These are phyloP conservation scores for Lipomyces mesembrius DNA, from an alignment of 805 yeast genomes.

Conservation along the genomic window DNA sequence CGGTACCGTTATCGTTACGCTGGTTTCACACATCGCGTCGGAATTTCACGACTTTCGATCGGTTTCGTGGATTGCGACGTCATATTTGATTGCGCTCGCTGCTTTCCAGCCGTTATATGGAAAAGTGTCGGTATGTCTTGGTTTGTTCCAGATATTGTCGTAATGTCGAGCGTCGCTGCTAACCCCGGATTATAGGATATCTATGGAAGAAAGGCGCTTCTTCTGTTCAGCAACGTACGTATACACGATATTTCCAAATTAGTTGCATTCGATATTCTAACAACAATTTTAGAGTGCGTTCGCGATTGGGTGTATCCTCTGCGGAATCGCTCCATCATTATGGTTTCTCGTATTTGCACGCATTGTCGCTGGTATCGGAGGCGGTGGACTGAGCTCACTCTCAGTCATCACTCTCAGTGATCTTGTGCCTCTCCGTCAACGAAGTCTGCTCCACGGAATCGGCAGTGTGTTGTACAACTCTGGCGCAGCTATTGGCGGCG, in stretches of 20 bases:
- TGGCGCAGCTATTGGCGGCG: conserved; percentile 77
- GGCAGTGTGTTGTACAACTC: conserved; percentile 75
- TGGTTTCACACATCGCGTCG: conserved; percentile 58
- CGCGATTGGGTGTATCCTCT: conserved; percentile 52
- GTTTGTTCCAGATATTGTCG: not conserved
- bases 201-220: conserved; percentile 35
- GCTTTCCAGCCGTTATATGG: conserved; percentile 82
- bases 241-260: conserved; percentile 39
- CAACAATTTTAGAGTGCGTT: conserved; percentile 49
- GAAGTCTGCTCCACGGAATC: conserved; percentile 84
- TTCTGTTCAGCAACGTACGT: conserved; percentile 30
- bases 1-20: conserved; percentile 59
- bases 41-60: conserved; percentile 58
- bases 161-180: no score
- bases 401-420: conserved; percentile 79
- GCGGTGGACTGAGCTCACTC: conserved; percentile 82
- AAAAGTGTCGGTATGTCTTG: conserved; percentile 47
- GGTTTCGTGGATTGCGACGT: conserved; percentile 74
- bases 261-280: conserved; percentile 49
- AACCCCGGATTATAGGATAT: conserved; percentile 19
- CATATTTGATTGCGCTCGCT: conserved; percentile 69
- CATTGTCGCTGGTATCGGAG: conserved; percentile 84
- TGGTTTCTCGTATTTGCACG: conserved; percentile 51
- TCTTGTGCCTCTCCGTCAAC: conserved; percentile 69
- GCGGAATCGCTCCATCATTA: conserved; percentile 50